phyloP scores from a whole-genome alignment of 2,329 filamentous ascomycete species.

The Huntiella omanensis region DNA sequence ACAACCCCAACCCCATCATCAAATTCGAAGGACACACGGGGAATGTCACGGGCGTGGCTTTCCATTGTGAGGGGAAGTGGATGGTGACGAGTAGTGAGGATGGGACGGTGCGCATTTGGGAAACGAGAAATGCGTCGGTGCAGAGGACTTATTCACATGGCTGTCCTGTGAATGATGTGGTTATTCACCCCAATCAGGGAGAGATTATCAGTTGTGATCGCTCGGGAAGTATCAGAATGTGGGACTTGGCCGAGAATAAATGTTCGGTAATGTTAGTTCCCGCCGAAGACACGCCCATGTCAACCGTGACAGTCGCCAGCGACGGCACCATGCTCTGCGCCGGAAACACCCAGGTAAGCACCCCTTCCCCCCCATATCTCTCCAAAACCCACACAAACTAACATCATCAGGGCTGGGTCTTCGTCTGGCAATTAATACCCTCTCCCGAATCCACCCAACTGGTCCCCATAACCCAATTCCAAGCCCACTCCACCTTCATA shows the following conservation, averaged over 20 bases:
- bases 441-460: constrained; percentile 66
- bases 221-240: constrained; percentile 79
- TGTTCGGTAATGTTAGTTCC: constrained; percentile 93
- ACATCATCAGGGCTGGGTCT: constrained; percentile 62
- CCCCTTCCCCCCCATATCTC: neutral
- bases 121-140: constrained; percentile 66
- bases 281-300: constrained; percentile 83
- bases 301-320: constrained; percentile 87
- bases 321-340: constrained; percentile 87
- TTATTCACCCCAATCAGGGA: constrained; percentile 98
- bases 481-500: constrained; percentile 80
- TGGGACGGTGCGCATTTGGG: constrained; percentile 93
- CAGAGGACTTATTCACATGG: constrained; percentile 89
- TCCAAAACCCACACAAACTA: neutral
- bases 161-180: constrained; percentile 83
- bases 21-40: constrained; percentile 91
- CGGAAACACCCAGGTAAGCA: constrained; percentile 68
- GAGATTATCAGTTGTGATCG: constrained; percentile 95
- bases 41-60: constrained; percentile 91
- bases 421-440: constrained; percentile 88
- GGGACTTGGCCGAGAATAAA: constrained; percentile 93
- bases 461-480: constrained; percentile 73
- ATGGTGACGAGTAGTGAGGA: constrained; percentile 98
- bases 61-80: constrained; percentile 98
- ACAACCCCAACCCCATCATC: constrained; percentile 84